These are phyloP conservation scores for Monosporozyma solicola DNA, from an alignment of 805 yeast species.

Conservation along the genomic window DNA sequence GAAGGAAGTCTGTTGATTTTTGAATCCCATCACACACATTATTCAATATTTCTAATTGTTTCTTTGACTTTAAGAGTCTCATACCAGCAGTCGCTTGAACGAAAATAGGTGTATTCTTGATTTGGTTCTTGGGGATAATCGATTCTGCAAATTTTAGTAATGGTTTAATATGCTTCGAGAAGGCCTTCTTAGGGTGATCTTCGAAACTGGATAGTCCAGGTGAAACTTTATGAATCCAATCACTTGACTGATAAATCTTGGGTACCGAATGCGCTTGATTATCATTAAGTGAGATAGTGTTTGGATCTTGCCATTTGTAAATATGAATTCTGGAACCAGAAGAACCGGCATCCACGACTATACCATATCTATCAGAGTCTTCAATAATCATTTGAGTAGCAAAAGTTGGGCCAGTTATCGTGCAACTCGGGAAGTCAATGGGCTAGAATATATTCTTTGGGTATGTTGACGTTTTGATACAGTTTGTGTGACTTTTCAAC, in stretches of 20 bases:
- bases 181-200: constrained; percentile 45
- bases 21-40: constrained; percentile 53
- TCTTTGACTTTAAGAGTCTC: constrained; percentile 58
- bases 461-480: neutral
- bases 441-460: neutral
- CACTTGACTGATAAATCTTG: constrained; percentile 47
- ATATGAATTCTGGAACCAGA: constrained; percentile 87
- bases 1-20: constrained; percentile 46
- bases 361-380: constrained; percentile 47
- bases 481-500: neutral
- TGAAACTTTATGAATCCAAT: constrained; percentile 62
- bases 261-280: constrained; percentile 52
- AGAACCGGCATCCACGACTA: constrained; percentile 91
- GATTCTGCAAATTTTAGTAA: constrained; percentile 60
- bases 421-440: neutral
- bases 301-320: constrained; percentile 65
- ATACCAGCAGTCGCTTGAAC: constrained; percentile 97
- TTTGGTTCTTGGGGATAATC: constrained; percentile 56
- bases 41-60: constrained; percentile 44
- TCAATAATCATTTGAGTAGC: neutral
- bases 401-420: no score
- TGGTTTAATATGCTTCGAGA: constrained; percentile 60
- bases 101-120: constrained; percentile 69
- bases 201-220: constrained; percentile 81
- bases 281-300: constrained; percentile 16